Base-by-base conservation (phyloP, 805 yeast genomes). In the Komagataella pseudopastoris region DNA sequence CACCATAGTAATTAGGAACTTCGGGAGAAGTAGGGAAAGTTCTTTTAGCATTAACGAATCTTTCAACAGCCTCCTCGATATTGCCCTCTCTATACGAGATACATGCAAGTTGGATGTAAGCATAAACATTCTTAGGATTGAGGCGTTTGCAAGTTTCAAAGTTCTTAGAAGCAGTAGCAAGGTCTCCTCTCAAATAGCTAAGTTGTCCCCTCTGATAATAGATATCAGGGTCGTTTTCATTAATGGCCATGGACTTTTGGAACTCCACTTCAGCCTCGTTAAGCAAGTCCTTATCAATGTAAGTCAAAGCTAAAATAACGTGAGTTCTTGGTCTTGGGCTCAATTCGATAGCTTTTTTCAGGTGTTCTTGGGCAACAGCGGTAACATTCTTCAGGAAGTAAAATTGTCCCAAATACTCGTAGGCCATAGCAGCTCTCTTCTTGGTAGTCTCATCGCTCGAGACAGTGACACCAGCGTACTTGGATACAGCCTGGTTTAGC, bases 191-290 rank as follows among this genome's bases (percentile, higher is more conserved):
- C 61, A 93, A 72, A 71, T 90, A 91, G 66, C 77, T 79, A 64
- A 90, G 76, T 77, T 93, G 99, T 59, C 95, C 99, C 65, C 85
- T 81, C 71, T 93, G 99, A 74, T 93, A 93, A 73, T 83, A 87
- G 58, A 85, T 78, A 63, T 93, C 96, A 39, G 93, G 81, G 61
- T 81, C 79, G 22, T 77, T 70, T 49, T 91, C 80, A 62, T 87
- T 83, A 55, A 85, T 63, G 54, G 74, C 70, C 54, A 81, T 72
- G 18, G 97, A 98, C 51, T 74, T 70, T 50, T 79, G 78, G 62
- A 93, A 89, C 67, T 83, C 85, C 48, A 70, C 66, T 49, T 72
- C 70, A 49, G 95, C 82, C 55, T 78, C 83, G 17, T 70, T 69
- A 52, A 75, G 71, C 45, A 80, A 75, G 55, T 84, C 82, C 59